phyloP scores from a whole-genome alignment of 495 filamentous ascomycete species.

The Xylaria bambusicola region DNA sequence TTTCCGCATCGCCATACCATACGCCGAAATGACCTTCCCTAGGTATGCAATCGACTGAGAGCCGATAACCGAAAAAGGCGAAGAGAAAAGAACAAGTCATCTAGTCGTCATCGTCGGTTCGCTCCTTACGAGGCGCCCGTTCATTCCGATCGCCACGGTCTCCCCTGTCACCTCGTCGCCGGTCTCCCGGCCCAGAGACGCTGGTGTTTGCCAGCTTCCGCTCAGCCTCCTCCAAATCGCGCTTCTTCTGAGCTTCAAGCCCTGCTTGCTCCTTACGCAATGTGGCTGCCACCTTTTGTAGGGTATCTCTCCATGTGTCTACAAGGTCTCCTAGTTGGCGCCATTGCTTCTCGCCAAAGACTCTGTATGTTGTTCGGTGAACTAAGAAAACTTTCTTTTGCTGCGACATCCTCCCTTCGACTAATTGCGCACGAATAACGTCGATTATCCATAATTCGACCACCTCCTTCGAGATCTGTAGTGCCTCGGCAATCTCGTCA shows the following conservation, averaged over 20 bases:
- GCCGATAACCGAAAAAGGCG: constrained; percentile 20
- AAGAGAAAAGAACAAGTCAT: constrained; percentile 22
- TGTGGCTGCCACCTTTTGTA: constrained; percentile 72
- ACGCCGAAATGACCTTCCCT: constrained; percentile 24
- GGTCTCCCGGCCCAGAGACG: constrained; percentile 27
- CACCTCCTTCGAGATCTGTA: constrained; percentile 77
- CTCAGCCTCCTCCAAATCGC: constrained; percentile 60
- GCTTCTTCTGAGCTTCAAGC: constrained; percentile 58
- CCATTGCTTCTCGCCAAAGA: constrained; percentile 98
- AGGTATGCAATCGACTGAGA: constrained; percentile 27
- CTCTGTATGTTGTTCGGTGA: constrained; percentile 89
- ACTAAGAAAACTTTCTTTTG: constrained; percentile 89
- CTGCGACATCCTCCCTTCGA: constrained; percentile 93
- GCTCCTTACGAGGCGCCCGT: constrained; percentile 33
- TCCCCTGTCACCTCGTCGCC: constrained; percentile 28
- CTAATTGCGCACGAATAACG: constrained; percentile 88
- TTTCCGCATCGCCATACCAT: constrained; percentile 25
- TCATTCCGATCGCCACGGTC: constrained; percentile 25
- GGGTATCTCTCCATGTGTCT: constrained; percentile 82
- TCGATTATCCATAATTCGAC: constrained; percentile 99
- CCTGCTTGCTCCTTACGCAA: constrained; percentile 77
- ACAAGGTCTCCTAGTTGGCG: constrained; percentile 83
- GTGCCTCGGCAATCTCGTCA: constrained; percentile 72
- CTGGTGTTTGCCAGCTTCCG: constrained; percentile 51
- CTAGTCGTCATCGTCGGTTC: constrained; percentile 53